Conservation (phyloP, 768 basidiomycete species). For the Hemileccinum rubropunctum region DNA sequence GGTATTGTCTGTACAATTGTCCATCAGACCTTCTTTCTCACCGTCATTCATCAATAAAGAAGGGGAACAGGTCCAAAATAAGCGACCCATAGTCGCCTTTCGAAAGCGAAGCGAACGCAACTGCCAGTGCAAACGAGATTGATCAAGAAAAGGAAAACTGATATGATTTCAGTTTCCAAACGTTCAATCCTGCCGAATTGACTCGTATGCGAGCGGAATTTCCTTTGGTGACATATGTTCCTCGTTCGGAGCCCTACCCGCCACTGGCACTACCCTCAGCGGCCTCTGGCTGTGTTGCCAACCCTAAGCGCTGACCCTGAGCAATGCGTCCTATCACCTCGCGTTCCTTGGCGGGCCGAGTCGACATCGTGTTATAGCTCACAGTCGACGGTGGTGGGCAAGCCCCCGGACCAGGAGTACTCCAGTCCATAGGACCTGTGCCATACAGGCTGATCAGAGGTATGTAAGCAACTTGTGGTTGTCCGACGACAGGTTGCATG, state of each 20-base stretch:
- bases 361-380: slow-evolving; percentile 12
- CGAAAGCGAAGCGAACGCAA: too few relatives aligned
- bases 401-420: slow-evolving; percentile 7
- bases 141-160: background rate
- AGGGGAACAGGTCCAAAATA: too few relatives aligned
- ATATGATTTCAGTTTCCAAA: background rate
- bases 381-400: slow-evolving; percentile 26
- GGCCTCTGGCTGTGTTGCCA: slow-evolving; percentile 23
- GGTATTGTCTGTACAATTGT: too few relatives aligned
- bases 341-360: slow-evolving; percentile 20
- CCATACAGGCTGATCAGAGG: slow-evolving; percentile 12
- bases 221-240: slow-evolving; percentile 21
- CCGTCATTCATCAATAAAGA: too few relatives aligned
- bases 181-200: slow-evolving; percentile 22
- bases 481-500: background rate
- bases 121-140: too few relatives aligned
- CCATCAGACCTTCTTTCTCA: too few relatives aligned
- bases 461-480: background rate
- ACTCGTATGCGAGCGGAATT: slow-evolving; percentile 30
- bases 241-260: slow-evolving; percentile 21
- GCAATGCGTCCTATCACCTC: slow-evolving; percentile 20
- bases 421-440: slow-evolving; percentile 18
- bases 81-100: too few relatives aligned
- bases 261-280: slow-evolving; percentile 22
- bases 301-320: slow-evolving; percentile 11